These are phyloP conservation scores for Trichoderma atrobrunneum DNA, from an alignment of 2,329 filamentous ascomycete species.

Conservation along the genomic window DNA sequence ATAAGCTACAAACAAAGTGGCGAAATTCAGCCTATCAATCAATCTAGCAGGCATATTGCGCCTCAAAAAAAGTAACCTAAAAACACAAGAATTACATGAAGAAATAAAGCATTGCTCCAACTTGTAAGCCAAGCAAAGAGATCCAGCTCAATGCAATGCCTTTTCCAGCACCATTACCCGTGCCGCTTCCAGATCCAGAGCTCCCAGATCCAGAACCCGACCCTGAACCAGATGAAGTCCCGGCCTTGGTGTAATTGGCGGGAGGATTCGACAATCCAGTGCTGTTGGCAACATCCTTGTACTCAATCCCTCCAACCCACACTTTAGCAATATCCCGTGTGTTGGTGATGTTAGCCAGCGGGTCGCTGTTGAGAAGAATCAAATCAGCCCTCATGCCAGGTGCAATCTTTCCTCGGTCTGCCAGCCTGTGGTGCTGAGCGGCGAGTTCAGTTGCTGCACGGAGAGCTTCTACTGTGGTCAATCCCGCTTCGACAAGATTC, in stretches of 20 bases:
- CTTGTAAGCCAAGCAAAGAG: background rate
- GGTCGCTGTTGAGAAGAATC: background rate
- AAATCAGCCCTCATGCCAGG: slow-evolving; percentile 2
- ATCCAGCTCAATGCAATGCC: background rate
- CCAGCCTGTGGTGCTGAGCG: background rate
- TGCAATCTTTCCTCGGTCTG: background rate
- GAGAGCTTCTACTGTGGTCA: background rate
- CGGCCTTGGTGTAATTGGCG: background rate
- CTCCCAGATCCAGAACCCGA: background rate
- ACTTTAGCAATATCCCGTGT: background rate
- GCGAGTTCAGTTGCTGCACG: background rate
- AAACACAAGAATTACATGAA: background rate
- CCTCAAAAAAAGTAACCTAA: background rate
- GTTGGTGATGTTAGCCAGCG: background rate
- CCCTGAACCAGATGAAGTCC: background rate
- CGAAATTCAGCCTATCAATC: background rate
- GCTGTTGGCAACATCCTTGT: slow-evolving; percentile 6
- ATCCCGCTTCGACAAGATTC: slow-evolving; percentile 2
- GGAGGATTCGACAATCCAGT: background rate
- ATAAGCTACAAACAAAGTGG: background rate
- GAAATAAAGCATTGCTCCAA: background rate
- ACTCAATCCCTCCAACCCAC: slow-evolving; percentile 6
- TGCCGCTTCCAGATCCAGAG: background rate
- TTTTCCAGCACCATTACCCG: background rate
- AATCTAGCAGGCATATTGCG: background rate